phyloP scores from a whole-genome alignment of 768 basidiomycete species.

The Calocybe cyanea region DNA sequence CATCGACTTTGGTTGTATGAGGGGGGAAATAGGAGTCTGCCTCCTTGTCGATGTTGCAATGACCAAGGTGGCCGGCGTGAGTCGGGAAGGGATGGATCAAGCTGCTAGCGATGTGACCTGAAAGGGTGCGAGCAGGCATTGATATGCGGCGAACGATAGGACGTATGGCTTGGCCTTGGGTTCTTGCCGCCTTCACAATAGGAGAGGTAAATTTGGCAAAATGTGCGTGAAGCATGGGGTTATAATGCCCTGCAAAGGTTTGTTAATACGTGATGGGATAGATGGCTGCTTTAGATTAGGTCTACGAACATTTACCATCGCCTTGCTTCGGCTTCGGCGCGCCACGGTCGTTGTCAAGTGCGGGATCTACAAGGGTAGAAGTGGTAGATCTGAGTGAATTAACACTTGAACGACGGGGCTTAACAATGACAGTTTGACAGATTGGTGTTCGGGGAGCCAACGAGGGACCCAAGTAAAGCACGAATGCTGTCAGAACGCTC shows the following conservation, averaged over 20 bases:
- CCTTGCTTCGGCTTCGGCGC: neutral
- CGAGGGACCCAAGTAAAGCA: neutral
- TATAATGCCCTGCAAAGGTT: neutral
- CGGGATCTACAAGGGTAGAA: neutral
- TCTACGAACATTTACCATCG: constrained; percentile 3
- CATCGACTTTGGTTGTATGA: neutral
- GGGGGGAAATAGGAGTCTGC: constrained; percentile 3
- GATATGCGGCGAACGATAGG: constrained; percentile 11
- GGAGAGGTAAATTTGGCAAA: constrained; percentile 5
- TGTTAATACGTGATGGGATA: neutral
- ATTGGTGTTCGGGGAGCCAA: constrained; percentile 1
- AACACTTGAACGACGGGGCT: no score
- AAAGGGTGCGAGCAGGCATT: neutral
- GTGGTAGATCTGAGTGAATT: neutral
- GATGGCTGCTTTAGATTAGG: neutral
- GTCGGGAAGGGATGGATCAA: neutral
- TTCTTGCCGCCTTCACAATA: neutral
- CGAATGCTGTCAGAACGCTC: neutral
- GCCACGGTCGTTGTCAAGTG: neutral
- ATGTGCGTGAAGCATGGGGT: neutral
- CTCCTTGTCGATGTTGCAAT: constrained; percentile 1
- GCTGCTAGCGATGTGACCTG: neutral
- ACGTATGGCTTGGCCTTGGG: constrained; percentile 3
- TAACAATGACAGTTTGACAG: neutral
- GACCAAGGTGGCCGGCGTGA: neutral